These are phyloP conservation scores for Blechomonas ayalai DNA, from an alignment of 208 protist species.

Conservation along the genomic window DNA sequence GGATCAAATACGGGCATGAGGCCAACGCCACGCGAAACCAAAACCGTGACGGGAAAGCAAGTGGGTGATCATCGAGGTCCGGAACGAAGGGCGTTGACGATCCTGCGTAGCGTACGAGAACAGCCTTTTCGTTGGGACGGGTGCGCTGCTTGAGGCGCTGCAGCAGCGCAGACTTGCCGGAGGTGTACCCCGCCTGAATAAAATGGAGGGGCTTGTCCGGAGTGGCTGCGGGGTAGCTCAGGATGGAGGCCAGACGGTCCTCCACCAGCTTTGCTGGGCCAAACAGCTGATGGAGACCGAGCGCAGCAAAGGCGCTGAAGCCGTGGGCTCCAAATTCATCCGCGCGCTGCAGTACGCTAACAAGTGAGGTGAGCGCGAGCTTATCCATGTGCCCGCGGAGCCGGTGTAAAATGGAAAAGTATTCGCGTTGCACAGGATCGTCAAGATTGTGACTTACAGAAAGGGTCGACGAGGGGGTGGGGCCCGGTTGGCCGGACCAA, in stretches of 20 bases:
- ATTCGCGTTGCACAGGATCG: conserved; percentile 59
- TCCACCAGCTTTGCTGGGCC: conserved; percentile 72
- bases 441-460: conserved; percentile 3
- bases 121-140: conserved; percentile 34
- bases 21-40: conserved; percentile 81
- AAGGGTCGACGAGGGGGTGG: conserved; percentile 6
- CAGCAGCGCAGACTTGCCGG: conserved; percentile 71
- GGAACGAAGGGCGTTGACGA: conserved; percentile 65
- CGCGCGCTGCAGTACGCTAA: conserved; percentile 39
- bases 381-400: conserved; percentile 38
- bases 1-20: conserved; percentile 62
- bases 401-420: conserved; percentile 66
- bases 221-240: conserved; percentile 46
- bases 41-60: conserved; percentile 68
- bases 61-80: conserved; percentile 74
- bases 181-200: conserved; percentile 55
- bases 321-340: conserved; percentile 44
- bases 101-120: conserved; percentile 67
- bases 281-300: conserved; percentile 71
- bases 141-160: conserved; percentile 43
- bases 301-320: conserved; percentile 48
- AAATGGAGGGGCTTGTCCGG: conserved; percentile 66
- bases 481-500: conserved; percentile 44
- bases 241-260: conserved; percentile 52
- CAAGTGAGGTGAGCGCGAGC: conserved; percentile 49